Percentiles rank a stretch among this genome's conserved stretches.
These are phyloP conservation scores for Aspergillus flavus DNA, from an alignment of 2,329 filamentous ascomycete genomes.

Conservation along the genomic window DNA sequence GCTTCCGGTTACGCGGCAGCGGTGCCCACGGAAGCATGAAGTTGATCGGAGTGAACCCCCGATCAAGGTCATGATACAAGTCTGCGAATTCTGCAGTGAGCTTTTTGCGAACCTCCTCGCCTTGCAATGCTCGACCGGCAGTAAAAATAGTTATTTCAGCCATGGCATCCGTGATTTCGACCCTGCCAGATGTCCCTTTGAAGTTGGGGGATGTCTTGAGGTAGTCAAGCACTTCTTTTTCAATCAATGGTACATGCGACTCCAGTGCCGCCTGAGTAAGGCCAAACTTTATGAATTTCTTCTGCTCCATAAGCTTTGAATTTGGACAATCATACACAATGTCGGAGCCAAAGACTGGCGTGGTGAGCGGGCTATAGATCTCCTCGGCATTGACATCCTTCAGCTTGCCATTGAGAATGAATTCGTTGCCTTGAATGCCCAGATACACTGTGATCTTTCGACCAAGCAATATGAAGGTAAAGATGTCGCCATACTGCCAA, in stretches of 20 bases:
- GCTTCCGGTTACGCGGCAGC: constrained; percentile 72
- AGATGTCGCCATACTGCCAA: constrained; percentile 79
- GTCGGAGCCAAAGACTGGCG: constrained; percentile 75
- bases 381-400: constrained; percentile 91
- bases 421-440: constrained; percentile 82
- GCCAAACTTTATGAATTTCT: constrained; percentile 74
- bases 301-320: constrained; percentile 92
- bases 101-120: constrained; percentile 71
- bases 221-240: constrained; percentile 63
- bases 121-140: constrained; percentile 74
- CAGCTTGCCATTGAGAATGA: constrained; percentile 89
- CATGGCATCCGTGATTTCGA: constrained; percentile 69
- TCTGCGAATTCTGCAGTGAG: constrained; percentile 73
- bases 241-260: constrained; percentile 80
- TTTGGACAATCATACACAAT: constrained; percentile 92
- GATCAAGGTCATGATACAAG: constrained; percentile 78
- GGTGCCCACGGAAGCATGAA: constrained; percentile 80
- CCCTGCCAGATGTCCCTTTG: constrained; percentile 60
- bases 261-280: constrained; percentile 62
- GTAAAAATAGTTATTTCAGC: constrained; percentile 80
- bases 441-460: constrained; percentile 86
- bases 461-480: constrained; percentile 85
- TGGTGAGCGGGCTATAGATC: constrained; percentile 76
- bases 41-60: constrained; percentile 78
- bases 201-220: constrained; percentile 58